These are phyloP conservation scores for Colletotrichum lentis DNA, from an alignment of 2,329 filamentous ascomycete species.

Conservation along the genomic window DNA sequence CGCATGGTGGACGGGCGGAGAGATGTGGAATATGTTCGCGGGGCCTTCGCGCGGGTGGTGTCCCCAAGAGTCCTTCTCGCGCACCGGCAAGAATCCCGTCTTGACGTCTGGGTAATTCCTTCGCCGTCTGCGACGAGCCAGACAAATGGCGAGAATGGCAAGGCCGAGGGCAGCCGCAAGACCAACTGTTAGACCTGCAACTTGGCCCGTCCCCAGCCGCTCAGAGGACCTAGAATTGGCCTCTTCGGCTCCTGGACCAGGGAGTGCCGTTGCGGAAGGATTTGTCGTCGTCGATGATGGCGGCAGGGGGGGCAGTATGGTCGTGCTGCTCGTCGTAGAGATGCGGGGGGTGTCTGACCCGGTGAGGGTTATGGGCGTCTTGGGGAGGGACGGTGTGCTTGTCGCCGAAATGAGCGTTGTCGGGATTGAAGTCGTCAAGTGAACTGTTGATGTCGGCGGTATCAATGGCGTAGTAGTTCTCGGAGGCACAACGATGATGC, in stretches of 20 bases:
- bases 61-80: conserved; percentile 51
- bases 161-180: conserved; percentile 46
- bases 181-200: conserved; percentile 36
- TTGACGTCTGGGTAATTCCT: conserved; percentile 50
- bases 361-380: conserved; percentile 34
- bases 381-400: conserved; percentile 14
- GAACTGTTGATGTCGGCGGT: conserved; percentile 32
- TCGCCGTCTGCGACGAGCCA: conserved; percentile 54
- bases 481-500: conserved; percentile 46
- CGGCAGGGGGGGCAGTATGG: conserved; percentile 19
- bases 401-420: conserved; percentile 32
- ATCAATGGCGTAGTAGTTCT: conserved; percentile 12
- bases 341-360: conserved; percentile 10
- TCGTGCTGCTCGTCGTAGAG: conserved; percentile 33
- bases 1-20: conserved; percentile 49
- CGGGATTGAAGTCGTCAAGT: conserved; percentile 27
- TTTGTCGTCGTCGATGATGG: conserved; percentile 19
- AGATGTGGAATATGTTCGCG: conserved; percentile 51
- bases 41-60: conserved; percentile 33
- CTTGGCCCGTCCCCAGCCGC: conserved; percentile 31
- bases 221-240: conserved; percentile 25
- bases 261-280: conserved; percentile 20
- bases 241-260: conserved; percentile 27
- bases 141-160: conserved; percentile 57
- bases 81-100: conserved; percentile 50